A percentile compares a stretch with the other conserved stretches of the same genome.
phyloP scores from a whole-genome alignment of 2,329 filamentous ascomycete genomes.

The Alternaria sp. region DNA sequence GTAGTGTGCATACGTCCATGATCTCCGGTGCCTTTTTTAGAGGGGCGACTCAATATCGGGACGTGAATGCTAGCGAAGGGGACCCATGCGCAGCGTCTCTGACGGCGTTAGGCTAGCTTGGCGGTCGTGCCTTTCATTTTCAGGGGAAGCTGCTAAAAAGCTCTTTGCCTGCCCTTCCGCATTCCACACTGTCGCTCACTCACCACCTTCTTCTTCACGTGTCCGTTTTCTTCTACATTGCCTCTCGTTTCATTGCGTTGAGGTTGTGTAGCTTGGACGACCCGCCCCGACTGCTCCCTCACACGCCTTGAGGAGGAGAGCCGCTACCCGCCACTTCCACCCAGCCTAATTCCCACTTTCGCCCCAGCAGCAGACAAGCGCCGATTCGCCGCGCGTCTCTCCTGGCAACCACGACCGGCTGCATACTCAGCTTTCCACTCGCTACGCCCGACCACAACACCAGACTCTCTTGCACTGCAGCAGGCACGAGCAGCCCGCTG shows the following conservation, averaged over 20 bases:
- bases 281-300: constrained; percentile 15
- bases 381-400: constrained; percentile 43
- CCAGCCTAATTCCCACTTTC: constrained; percentile 8
- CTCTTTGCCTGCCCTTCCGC: constrained; percentile 36
- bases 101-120: constrained; percentile 36
- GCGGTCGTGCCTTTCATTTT: constrained; percentile 35
- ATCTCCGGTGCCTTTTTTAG: constrained; percentile 18
- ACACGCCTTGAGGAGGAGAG: constrained; percentile 31
- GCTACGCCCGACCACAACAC: constrained; percentile 30
- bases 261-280: constrained; percentile 15
- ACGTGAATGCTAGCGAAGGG: constrained; percentile 30
- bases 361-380: constrained; percentile 26
- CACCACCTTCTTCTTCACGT: constrained; percentile 25
- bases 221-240: constrained; percentile 29
- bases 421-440: constrained; percentile 37
- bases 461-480: constrained; percentile 12
- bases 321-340: constrained; percentile 18
- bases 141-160: constrained; percentile 43
- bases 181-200: constrained; percentile 42
- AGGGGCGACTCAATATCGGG: constrained; percentile 28
- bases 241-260: constrained; percentile 41
- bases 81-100: constrained; percentile 30
- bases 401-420: constrained; percentile 39
- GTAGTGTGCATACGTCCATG: neutral
- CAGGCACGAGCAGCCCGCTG: constrained; percentile 27